Conservation (phyloP, 495 filamentous ascomycete genomes). For the Penicillium coffeae region DNA sequence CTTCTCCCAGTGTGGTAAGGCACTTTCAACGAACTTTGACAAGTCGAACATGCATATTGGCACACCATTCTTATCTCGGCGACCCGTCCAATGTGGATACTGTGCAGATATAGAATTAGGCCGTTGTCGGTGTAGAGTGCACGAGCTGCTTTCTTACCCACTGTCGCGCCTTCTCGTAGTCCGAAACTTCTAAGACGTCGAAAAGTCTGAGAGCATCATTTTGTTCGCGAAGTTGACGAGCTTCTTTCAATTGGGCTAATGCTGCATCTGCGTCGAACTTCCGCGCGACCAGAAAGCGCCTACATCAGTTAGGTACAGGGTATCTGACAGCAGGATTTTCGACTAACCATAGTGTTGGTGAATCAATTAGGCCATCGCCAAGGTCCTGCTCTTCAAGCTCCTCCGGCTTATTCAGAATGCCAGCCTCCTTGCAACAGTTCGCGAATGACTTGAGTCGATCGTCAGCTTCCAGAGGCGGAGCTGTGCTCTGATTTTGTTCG, state of each 20-base stretch:
- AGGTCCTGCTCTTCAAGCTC: constrained; percentile 20
- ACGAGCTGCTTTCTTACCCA: constrained; percentile 12
- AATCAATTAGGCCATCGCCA: constrained; percentile 25
- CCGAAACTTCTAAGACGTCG: constrained; percentile 18
- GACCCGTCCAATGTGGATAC: constrained; percentile 37
- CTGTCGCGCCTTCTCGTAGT: constrained; percentile 23
- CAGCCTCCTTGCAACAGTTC: constrained; percentile 16
- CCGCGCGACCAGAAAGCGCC: constrained; percentile 31
- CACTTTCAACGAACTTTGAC: constrained; percentile 10
- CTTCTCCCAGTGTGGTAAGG: constrained; percentile 16
- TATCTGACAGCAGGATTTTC: too few relatives aligned
- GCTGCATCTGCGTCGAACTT: constrained; percentile 14
- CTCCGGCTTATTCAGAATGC: constrained; percentile 16
- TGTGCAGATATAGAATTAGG: too few relatives aligned
- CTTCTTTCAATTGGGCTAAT: constrained; percentile 22
- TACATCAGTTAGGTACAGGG: constrained; percentile 6
- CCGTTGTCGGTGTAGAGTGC: background rate
- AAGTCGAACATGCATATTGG: constrained; percentile 28
- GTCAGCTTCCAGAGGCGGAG: too few relatives aligned
- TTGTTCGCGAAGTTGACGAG: constrained; percentile 16
- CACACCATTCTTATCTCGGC: constrained; percentile 22
- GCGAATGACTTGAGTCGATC: too few relatives aligned
- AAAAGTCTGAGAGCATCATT: constrained; percentile 20
- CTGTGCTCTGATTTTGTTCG: too few relatives aligned
- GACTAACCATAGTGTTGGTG: constrained; percentile 28